Evolutionary conservation across 1,284 basidiomycete species (phyloP), one percentile per base, ranked within the genome.

Genomic region (Malassezia brasiliensis): DNA sequence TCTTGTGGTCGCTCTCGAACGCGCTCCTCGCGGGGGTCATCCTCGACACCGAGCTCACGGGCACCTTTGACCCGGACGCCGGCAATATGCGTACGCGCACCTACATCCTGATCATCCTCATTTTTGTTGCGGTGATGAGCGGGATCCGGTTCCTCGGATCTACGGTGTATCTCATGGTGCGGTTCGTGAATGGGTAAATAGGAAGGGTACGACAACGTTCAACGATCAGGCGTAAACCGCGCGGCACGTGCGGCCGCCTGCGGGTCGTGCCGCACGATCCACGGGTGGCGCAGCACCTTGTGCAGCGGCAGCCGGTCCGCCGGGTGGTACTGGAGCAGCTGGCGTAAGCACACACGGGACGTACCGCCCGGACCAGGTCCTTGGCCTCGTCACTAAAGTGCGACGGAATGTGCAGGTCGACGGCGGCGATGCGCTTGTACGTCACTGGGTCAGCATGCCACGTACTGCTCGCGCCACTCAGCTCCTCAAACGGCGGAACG

Each of bases 291-390:
- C 37, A 85, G 79, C 30, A 96, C 93, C 25, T 93, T 84, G 1
- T 78, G 76, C 10, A 98, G 80, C 0, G 90, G 81, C 5, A 99
- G 64, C 1, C 94, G 83, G 51, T 87, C 82, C 66, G 86, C 81
- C 0, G 93, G 88, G 32, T 90, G 83, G 66, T 91, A 85, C 72
- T 83, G 83, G 10, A 98, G 81, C 8, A 98, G 82, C 91, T 96
- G 50, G 12, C 2, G 47, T 34, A 8, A 30, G 19, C 32, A n/a
- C n/a, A n/a, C n/a, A n/a, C n/a, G n/a, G n/a, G n/a, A 63, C 65
- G 42, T 50, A 69, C 59, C 4, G 61, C 53, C 10, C 57, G 53
- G 9, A 72, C 64, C 17, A 72, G 61, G 22, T 72, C 65, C 5
- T 57, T 62, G 0, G 62, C 62, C 37, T 72, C 67, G 0, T 56